These are phyloP conservation scores for Rhizoclosmatium sp. DNA, from an alignment of 192 early-diverging fungal species.

Conservation along the genomic window DNA sequence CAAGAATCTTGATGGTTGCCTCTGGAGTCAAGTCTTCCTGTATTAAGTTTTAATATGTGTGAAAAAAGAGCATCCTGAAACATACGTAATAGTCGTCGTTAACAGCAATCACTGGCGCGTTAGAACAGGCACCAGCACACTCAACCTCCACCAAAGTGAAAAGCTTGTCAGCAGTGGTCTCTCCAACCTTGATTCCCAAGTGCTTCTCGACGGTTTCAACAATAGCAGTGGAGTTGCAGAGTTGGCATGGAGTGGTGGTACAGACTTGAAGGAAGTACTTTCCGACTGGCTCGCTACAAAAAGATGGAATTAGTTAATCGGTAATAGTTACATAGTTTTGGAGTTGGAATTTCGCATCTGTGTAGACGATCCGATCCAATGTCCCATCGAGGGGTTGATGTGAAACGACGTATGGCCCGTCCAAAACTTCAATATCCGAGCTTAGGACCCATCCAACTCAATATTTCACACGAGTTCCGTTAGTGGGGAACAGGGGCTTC, in stretches of 20 bases:
- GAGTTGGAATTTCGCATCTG: neutral
- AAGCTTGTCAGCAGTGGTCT: slow-evolving; percentile 91
- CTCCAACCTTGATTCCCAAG: slow-evolving; percentile 90
- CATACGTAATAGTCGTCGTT: slow-evolving; percentile 97
- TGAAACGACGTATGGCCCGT: neutral
- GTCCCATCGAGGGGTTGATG: neutral
- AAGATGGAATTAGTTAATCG: neutral
- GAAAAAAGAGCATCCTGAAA: slow-evolving; percentile 29
- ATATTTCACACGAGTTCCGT: no score
- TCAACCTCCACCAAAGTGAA: slow-evolving; percentile 99
- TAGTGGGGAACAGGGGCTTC: no score
- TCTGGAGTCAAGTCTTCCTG: slow-evolving; percentile 97
- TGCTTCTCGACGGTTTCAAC: slow-evolving; percentile 86
- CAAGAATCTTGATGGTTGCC: slow-evolving; percentile 85
- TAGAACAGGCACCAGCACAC: slow-evolving; percentile 98
- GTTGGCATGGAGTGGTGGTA: slow-evolving; percentile 97
- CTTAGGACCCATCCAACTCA: no score
- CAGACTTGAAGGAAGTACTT: slow-evolving; percentile 99
- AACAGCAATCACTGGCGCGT: slow-evolving; percentile 96
- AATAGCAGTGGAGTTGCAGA: slow-evolving; percentile 93
- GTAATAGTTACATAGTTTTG: neutral
- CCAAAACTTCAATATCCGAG: neutral
- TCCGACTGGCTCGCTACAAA: slow-evolving; percentile 87
- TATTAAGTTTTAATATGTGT: neutral
- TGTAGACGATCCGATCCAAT: no score